phyloP scores from a whole-genome alignment of 345 rosid genomes.

The Rhodamnia argentea region DNA sequence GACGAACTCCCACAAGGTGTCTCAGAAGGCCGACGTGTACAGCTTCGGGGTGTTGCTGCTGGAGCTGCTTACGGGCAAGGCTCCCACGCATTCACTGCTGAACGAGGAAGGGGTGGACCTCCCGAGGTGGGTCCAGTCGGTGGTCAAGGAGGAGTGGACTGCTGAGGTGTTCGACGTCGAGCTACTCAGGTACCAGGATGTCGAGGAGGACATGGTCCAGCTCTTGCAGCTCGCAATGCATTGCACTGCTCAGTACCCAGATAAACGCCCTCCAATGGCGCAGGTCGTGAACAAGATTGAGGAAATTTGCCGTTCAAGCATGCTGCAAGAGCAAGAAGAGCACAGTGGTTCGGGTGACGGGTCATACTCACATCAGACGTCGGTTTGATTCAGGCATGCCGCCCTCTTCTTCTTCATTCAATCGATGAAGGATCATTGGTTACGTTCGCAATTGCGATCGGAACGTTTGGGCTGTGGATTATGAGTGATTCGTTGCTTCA shows the following conservation, averaged over 20 bases:
- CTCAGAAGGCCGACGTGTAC: conserved; percentile 40
- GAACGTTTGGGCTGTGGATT: not conserved
- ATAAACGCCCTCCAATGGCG: conserved; percentile 32
- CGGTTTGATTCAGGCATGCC: not conserved
- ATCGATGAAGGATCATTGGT: not conserved
- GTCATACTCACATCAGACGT: not conserved
- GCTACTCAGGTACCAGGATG: conserved; percentile 29
- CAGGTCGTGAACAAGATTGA: conserved; percentile 13
- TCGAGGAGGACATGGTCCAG: conserved; percentile 35
- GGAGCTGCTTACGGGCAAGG: conserved; percentile 32
- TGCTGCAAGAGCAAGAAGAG: not conserved
- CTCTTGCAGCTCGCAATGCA: conserved; percentile 32
- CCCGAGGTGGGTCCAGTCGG: conserved; percentile 40
- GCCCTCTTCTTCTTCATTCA: not conserved
- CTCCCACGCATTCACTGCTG: conserved; percentile 20
- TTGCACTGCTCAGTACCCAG: conserved; percentile 33
- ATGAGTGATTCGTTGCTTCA: not conserved
- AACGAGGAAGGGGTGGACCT: conserved; percentile 41
- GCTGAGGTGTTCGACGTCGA: conserved; percentile 34
- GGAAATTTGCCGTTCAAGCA: conserved; percentile 7
- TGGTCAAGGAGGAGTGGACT: conserved; percentile 33
- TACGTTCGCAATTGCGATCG: not conserved
- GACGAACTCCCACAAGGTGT: conserved; percentile 25
- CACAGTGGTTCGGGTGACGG: not conserved
- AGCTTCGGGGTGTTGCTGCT: conserved; percentile 34